phyloP scores from a whole-genome alignment of 306 rosid genomes.

The Sicyos edulis region DNA sequence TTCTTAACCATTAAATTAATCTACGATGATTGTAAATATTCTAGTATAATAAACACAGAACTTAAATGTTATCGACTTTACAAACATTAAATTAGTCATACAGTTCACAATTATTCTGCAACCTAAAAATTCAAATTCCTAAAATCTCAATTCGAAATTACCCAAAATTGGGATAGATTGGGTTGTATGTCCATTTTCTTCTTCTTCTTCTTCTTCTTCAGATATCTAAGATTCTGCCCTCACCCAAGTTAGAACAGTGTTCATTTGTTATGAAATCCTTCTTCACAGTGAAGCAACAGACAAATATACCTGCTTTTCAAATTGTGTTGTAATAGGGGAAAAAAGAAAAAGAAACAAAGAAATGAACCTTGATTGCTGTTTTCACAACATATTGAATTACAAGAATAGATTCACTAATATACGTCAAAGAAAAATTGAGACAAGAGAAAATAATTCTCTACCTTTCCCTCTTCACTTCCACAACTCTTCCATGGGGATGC shows the following conservation, averaged over 20 bases:
- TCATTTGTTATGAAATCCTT: not conserved
- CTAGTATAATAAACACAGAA: too few species aligned
- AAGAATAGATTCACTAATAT: constrained; percentile 14
- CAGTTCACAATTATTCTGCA: too few species aligned
- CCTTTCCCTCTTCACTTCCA: constrained; percentile 51
- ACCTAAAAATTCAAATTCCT: too few species aligned
- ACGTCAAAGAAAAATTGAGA: constrained; percentile 10
- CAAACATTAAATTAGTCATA: too few species aligned
- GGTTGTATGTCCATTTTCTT: too few species aligned
- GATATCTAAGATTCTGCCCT: not conserved
- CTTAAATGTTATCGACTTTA: too few species aligned
- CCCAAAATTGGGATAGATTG: too few species aligned
- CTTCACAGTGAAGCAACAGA: not conserved
- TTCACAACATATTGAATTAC: constrained; percentile 15
- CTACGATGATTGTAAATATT: too few species aligned
- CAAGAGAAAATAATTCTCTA: constrained; percentile 17
- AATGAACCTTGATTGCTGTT: constrained; percentile 5
- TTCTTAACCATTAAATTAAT: too few species aligned
- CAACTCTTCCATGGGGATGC: constrained; percentile 95
- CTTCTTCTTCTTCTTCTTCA: too few species aligned
- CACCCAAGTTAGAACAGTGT: not conserved
- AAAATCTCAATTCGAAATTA: too few species aligned
- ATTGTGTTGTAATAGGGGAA: not conserved
- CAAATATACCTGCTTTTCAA: not conserved
- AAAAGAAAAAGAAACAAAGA: not conserved